phyloP scores from a whole-genome alignment of 306 rosid species.

The Carpinus viminea region DNA sequence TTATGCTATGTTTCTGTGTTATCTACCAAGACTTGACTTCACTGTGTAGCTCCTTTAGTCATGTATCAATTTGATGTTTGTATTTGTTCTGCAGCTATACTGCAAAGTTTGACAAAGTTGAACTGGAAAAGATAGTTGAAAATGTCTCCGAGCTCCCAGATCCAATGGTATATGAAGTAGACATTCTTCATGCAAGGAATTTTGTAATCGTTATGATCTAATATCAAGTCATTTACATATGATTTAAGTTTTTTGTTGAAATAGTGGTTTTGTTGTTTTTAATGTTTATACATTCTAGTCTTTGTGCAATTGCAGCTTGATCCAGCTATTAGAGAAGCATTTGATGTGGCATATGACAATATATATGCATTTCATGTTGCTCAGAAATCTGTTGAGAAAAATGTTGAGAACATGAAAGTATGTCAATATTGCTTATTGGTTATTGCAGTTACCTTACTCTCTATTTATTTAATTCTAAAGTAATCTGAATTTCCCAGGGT shows the following conservation, averaged over 20 bases:
- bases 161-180: conserved; percentile 63
- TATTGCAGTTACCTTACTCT: conserved; percentile 2
- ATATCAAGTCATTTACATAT: neutral
- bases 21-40: neutral
- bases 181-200: neutral
- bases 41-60: neutral
- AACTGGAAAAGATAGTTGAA: conserved; percentile 58
- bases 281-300: neutral
- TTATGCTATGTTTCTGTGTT: neutral
- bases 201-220: neutral
- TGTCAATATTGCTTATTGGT: conserved; percentile 31
- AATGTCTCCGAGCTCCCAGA: conserved; percentile 75
- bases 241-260: neutral
- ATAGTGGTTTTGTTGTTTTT: conserved; percentile 8
- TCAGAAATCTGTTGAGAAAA: conserved; percentile 73
- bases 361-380: conserved; percentile 92
- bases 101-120: conserved; percentile 74
- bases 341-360: conserved; percentile 85
- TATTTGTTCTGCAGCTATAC: conserved; percentile 62
- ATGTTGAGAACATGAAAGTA: conserved; percentile 92
- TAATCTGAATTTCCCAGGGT: conserved; percentile 59
- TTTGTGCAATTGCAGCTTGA: conserved; percentile 67
- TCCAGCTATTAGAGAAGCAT: conserved; percentile 68
- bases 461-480: conserved; percentile 26
- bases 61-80: conserved; percentile 9